Evolutionary conservation across 345 rosid species (phyloP).

Genomic region (Jatropha curcas): DNA sequence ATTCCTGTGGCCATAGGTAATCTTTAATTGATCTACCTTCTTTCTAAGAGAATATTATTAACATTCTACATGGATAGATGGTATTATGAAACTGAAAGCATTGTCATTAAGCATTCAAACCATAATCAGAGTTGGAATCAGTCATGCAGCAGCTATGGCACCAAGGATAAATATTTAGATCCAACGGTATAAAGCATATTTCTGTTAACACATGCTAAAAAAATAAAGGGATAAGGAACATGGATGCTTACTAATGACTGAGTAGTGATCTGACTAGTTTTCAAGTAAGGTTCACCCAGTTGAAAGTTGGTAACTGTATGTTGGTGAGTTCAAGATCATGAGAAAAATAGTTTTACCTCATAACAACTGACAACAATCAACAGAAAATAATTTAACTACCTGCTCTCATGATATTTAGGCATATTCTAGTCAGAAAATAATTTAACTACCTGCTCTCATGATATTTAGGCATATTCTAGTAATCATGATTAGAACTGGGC

Average conservation of each 20-base stretch:
- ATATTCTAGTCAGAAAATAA: no score
- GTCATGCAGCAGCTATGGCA: not conserved
- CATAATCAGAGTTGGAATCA: not conserved
- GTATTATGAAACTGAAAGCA: not conserved
- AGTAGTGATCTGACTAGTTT: not conserved
- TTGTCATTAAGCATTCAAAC: not conserved
- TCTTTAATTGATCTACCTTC: not conserved
- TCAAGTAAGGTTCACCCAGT: not conserved
- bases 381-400: not conserved
- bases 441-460: not conserved
- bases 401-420: not conserved
- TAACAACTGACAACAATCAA: no score
- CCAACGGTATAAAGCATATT: not conserved
- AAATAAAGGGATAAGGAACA: not conserved
- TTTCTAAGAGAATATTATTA: not conserved
- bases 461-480: not conserved
- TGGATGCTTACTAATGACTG: not conserved
- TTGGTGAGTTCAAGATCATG: not conserved
- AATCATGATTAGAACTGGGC: not conserved
- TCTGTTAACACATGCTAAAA: not conserved
- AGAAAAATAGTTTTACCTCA: no score
- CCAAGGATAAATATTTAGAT: not conserved
- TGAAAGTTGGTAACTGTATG: not conserved
- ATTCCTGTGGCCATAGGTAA: conserved; percentile 69
- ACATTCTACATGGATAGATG: not conserved